Percentiles rank a stretch among this genome's conserved stretches.
phyloP scores from a whole-genome alignment of 352 stramenopile genomes.

The Phytophthora macrochlamydospora region DNA sequence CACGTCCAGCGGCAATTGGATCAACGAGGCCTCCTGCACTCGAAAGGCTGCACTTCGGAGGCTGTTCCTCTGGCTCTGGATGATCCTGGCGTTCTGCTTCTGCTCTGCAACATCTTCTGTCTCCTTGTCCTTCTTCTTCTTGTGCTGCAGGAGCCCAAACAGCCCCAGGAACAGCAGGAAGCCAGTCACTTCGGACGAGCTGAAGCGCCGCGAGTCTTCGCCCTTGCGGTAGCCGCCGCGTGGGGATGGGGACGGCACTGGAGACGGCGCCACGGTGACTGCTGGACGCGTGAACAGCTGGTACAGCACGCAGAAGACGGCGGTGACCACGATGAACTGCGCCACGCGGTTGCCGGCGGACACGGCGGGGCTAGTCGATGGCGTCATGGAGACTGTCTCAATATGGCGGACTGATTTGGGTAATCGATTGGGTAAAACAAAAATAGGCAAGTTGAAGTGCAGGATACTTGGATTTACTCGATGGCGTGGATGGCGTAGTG shows the following conservation, averaged over 20 bases:
- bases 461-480: constrained; percentile 16
- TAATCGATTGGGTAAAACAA: background rate
- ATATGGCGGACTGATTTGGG: background rate
- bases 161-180: constrained; percentile 65
- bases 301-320: constrained; percentile 60
- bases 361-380: constrained; percentile 27
- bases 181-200: constrained; percentile 61
- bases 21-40: constrained; percentile 12
- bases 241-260: constrained; percentile 3
- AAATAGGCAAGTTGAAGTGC: constrained; percentile 14
- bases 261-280: constrained; percentile 1
- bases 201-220: constrained; percentile 43
- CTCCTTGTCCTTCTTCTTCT: constrained; percentile 43
- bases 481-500: constrained; percentile 52
- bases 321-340: constrained; percentile 65
- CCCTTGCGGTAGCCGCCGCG: constrained; percentile 23
- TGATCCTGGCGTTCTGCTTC: constrained; percentile 22
- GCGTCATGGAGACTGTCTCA: background rate
- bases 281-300: constrained; percentile 41
- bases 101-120: constrained; percentile 21
- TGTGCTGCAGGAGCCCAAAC: constrained; percentile 65
- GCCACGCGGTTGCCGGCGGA: constrained; percentile 58
- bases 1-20: constrained; percentile 45
- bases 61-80: constrained; percentile 16
- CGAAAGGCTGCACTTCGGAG: constrained; percentile 9